Percentiles rank a stretch among this genome's conserved stretches.
These are phyloP conservation scores for Mycena alexandri DNA, from an alignment of 768 basidiomycete species.

Conservation along the genomic window DNA sequence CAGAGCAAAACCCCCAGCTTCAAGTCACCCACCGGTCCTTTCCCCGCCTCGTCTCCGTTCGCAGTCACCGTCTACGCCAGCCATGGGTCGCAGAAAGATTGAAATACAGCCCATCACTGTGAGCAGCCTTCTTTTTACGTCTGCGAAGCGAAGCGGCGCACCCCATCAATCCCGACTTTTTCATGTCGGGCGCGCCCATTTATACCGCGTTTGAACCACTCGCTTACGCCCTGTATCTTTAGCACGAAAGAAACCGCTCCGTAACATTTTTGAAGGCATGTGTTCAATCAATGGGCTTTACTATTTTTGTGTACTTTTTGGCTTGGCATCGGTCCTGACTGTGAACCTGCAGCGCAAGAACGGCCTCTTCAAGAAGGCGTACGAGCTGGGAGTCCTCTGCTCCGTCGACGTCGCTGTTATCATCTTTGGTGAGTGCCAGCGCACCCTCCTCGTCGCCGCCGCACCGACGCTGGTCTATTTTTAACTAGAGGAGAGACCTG, in stretches of 20 bases:
- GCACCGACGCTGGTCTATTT: constrained; percentile 56
- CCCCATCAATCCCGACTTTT: constrained; percentile 21
- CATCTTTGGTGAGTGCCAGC: constrained; percentile 69
- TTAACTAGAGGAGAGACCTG: constrained; percentile 79
- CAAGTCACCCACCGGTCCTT: constrained; percentile 1
- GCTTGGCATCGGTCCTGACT: constrained; percentile 56
- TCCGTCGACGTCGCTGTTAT: constrained; percentile 91
- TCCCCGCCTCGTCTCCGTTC: constrained; percentile 17
- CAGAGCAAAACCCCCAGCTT: constrained; percentile 26
- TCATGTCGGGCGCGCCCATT: constrained; percentile 42
- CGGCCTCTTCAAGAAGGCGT: constrained; percentile 92
- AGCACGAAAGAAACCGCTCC: constrained; percentile 93
- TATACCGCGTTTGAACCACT: constrained; percentile 44
- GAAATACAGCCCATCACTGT: constrained; percentile 87
- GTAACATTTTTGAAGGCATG: constrained; percentile 89
- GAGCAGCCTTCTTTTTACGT: constrained; percentile 50
- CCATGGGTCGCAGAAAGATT: constrained; percentile 84
- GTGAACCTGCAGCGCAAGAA: constrained; percentile 77
- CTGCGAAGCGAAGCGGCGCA: constrained; percentile 28
- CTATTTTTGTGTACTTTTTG: constrained; percentile 74
- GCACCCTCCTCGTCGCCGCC: constrained; percentile 17
- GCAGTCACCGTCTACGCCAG: neutral
- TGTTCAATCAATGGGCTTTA: constrained; percentile 42
- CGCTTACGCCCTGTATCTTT: constrained; percentile 55
- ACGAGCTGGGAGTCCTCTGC: constrained; percentile 91